Conservation (phyloP, 768 basidiomycete genomes). For the Kwoniella sp. region DNA sequence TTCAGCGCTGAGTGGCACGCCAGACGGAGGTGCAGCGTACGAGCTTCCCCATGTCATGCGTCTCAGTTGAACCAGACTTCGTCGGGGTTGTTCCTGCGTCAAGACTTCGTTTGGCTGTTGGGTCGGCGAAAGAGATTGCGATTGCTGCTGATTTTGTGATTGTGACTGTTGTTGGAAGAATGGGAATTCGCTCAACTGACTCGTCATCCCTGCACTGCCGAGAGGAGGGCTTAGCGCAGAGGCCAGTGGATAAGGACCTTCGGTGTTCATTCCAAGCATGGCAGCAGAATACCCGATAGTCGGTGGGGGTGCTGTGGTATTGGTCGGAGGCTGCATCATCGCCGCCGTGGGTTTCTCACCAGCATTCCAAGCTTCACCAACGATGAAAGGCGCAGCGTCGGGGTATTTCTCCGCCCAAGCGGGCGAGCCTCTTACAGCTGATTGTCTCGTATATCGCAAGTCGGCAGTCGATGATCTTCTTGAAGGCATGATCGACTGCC, state of each 20-base stretch:
- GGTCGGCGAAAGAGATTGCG: neutral
- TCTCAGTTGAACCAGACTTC: constrained; percentile 5
- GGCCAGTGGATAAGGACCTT: constrained; percentile 2
- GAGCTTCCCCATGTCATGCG: constrained; percentile 20
- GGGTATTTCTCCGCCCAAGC: constrained; percentile 17
- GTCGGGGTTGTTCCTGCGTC: neutral
- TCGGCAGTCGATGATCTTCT: neutral
- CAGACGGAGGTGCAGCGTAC: constrained; percentile 17
- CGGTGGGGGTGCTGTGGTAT: neutral
- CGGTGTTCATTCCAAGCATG: constrained; percentile 1
- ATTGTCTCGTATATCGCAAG: constrained; percentile 9
- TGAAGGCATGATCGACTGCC: constrained; percentile 8
- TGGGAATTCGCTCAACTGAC: neutral
- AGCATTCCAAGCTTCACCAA: constrained; percentile 5
- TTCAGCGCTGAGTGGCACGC: constrained; percentile 1
- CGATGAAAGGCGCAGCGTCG: constrained; percentile 1
- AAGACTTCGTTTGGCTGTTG: neutral
- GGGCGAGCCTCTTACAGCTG: neutral
- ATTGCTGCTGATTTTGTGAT: neutral
- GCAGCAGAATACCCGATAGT: neutral
- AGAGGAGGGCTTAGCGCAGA: neutral
- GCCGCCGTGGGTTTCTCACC: neutral
- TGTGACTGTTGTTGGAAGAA: constrained; percentile 1
- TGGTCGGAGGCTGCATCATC: constrained; percentile 5
- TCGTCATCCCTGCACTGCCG: neutral